phyloP scores from a whole-genome alignment of 1,284 basidiomycete genomes.

The Gomphus bonarii region DNA sequence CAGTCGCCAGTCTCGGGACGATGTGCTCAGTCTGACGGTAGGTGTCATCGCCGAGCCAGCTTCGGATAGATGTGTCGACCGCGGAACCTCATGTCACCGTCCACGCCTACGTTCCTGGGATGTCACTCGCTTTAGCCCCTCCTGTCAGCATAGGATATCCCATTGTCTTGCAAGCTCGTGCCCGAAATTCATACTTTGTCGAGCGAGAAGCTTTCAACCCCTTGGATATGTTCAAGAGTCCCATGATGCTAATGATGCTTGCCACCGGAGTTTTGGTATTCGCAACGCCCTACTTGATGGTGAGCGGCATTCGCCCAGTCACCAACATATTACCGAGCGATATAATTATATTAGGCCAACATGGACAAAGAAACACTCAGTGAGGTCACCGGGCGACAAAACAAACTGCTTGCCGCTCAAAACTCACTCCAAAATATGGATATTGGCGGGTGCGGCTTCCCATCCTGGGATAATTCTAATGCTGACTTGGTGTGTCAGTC shows the following conservation, averaged over 20 bases:
- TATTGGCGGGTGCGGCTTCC: background rate
- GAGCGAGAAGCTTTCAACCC: constrained; percentile 66
- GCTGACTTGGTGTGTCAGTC: background rate
- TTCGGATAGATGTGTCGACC: constrained; percentile 53
- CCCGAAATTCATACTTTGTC: constrained; percentile 55
- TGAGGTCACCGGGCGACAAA: constrained; percentile 62
- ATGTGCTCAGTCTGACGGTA: background rate
- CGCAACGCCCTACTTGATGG: constrained; percentile 74
- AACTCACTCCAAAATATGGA: constrained; percentile 10
- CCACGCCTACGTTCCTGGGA: constrained; percentile 55
- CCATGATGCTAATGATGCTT: constrained; percentile 83
- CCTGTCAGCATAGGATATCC: constrained; percentile 57
- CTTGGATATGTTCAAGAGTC: constrained; percentile 71
- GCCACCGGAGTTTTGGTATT: constrained; percentile 61
- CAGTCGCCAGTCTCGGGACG: constrained; percentile 13
- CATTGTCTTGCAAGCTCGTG: constrained; percentile 41
- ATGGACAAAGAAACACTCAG: constrained; percentile 68
- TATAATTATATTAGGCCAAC: constrained; percentile 45
- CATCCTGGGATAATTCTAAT: background rate
- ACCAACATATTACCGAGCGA: background rate
- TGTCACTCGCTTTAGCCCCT: constrained; percentile 53
- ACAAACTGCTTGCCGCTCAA: constrained; percentile 30
- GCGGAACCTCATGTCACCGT: constrained; percentile 38
- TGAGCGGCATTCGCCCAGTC: constrained; percentile 23
- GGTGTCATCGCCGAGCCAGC: constrained; percentile 24